These are phyloP conservation scores for Colletotrichum eremochloae DNA, from an alignment of 2,329 filamentous ascomycete genomes.

Conservation along the genomic window DNA sequence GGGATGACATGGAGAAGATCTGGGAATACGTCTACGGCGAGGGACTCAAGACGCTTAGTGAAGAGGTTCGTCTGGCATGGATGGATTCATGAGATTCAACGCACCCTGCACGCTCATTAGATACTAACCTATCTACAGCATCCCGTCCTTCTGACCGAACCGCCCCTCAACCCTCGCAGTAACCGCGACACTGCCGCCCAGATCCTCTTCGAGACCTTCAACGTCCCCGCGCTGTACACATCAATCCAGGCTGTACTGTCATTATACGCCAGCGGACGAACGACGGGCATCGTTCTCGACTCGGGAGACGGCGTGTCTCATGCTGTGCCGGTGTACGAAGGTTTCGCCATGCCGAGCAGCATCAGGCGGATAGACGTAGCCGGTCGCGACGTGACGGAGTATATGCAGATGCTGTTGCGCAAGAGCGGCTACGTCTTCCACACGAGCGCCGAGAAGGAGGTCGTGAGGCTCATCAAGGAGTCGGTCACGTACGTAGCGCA, in stretches of 20 bases:
- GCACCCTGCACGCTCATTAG: background rate
- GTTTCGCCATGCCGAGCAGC: constrained; percentile 95
- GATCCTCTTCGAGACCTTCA: constrained; percentile 98
- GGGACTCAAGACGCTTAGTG: constrained; percentile 94
- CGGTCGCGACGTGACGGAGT: constrained; percentile 94
- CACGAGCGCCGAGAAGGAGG: constrained; percentile 98
- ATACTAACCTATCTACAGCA: constrained; percentile 68
- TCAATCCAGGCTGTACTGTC: constrained; percentile 98
- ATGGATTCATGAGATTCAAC: background rate
- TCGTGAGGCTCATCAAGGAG: constrained; percentile 98
- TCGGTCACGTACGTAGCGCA: constrained; percentile 90
- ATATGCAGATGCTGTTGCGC: constrained; percentile 89
- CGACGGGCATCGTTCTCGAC: constrained; percentile 95
- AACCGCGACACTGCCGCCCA: constrained; percentile 98
- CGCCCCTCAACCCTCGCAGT: constrained; percentile 92
- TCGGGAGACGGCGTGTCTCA: constrained; percentile 97
- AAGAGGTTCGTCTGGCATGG: constrained; percentile 75
- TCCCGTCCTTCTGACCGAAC: constrained; percentile 95
- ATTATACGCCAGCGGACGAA: constrained; percentile 94
- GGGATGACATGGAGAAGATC: constrained; percentile 99
- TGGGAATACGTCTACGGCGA: constrained; percentile 99
- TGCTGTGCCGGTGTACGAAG: constrained; percentile 96
- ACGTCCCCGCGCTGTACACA: constrained; percentile 95
- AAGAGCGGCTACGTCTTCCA: constrained; percentile 97
- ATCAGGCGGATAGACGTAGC: constrained; percentile 97